A percentile compares a stretch with the other conserved stretches of the same genome.
Evolutionary conservation across 129 eudicot species (phyloP).

Genomic region (Solidago caesia): DNA sequence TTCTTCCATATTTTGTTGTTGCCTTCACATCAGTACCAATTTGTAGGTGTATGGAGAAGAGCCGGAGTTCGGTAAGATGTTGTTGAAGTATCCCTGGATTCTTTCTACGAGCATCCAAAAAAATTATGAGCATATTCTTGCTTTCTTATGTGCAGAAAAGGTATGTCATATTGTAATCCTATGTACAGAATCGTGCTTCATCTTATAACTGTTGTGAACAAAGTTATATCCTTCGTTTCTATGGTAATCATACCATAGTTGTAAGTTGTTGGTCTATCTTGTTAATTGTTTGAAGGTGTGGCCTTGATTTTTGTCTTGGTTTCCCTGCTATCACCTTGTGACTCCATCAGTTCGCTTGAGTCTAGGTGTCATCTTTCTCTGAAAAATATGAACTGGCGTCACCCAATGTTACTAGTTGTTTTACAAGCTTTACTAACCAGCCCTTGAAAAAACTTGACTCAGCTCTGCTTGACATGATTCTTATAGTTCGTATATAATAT

Average conservation of each 20-base stretch:
- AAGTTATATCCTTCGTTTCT: neutral
- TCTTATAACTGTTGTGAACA: conserved; percentile 4
- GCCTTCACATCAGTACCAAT: conserved; percentile 10
- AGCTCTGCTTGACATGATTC: no score
- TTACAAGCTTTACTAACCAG: no score
- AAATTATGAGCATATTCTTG: conserved; percentile 47
- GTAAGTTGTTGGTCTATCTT: neutral
- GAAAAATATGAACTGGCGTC: no score
- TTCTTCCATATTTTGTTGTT: neutral
- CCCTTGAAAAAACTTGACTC: no score
- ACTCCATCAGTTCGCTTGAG: no score
- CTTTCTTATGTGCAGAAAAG: conserved; percentile 54
- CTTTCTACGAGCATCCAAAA: conserved; percentile 69
- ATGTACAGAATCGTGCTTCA: neutral
- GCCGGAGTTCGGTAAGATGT: conserved; percentile 51
- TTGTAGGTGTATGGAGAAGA: conserved; percentile 51
- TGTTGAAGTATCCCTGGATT: conserved; percentile 88
- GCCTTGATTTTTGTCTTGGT: neutral
- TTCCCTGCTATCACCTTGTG: neutral
- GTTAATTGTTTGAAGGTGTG: neutral
- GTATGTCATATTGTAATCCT: conserved; percentile 32
- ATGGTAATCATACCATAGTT: neutral
- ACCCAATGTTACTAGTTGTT: no score
- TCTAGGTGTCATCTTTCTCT: no score
- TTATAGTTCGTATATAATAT: no score